phyloP scores from a whole-genome alignment of 495 filamentous ascomycete species.

The Aspergillus bertholletiae region DNA sequence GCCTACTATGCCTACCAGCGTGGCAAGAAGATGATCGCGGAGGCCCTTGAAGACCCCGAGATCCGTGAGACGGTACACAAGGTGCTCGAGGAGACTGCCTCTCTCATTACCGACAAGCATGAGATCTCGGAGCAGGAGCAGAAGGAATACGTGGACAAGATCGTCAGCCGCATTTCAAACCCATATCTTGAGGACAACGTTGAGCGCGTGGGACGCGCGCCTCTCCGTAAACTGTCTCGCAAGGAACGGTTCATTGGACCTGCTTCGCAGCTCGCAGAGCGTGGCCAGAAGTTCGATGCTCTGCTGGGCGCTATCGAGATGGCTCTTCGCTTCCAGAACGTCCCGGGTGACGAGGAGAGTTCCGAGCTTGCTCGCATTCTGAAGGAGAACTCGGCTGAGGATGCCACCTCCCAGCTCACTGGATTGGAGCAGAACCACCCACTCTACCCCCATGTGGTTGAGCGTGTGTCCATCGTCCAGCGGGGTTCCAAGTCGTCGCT shows the following conservation, averaged over 20 bases:
- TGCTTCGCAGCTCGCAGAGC: conserved; percentile 77
- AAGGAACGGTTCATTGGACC: conserved; percentile 96
- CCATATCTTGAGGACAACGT: conserved; percentile 90
- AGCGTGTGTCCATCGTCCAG: conserved; percentile 78
- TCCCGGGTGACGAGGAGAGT: conserved; percentile 84
- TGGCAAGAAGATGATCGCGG: conserved; percentile 81
- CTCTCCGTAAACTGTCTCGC: conserved; percentile 84
- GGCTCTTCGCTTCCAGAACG: conserved; percentile 89
- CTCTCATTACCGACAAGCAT: conserved; percentile 83
- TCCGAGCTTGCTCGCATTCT: conserved; percentile 78
- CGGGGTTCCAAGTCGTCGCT: conserved; percentile 37
- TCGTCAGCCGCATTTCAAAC: conserved; percentile 89
- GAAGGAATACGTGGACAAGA: conserved; percentile 84
- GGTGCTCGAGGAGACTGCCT: conserved; percentile 75
- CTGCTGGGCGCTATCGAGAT: conserved; percentile 77
- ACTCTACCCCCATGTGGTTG: conserved; percentile 65
- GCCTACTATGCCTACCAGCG: conserved; percentile 90
- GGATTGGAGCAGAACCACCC: conserved; percentile 69
- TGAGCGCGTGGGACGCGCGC: conserved; percentile 92
- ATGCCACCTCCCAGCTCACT: conserved; percentile 71
- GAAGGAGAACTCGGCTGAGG: conserved; percentile 57
- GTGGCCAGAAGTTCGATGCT: conserved; percentile 62
- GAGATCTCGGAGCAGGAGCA: conserved; percentile 74
- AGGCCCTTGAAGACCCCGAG: conserved; percentile 64
- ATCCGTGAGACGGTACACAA: conserved; percentile 73